These are phyloP conservation scores for Ophiostoma sp. DNA, from an alignment of 2,329 filamentous ascomycete species.

Conservation along the genomic window DNA sequence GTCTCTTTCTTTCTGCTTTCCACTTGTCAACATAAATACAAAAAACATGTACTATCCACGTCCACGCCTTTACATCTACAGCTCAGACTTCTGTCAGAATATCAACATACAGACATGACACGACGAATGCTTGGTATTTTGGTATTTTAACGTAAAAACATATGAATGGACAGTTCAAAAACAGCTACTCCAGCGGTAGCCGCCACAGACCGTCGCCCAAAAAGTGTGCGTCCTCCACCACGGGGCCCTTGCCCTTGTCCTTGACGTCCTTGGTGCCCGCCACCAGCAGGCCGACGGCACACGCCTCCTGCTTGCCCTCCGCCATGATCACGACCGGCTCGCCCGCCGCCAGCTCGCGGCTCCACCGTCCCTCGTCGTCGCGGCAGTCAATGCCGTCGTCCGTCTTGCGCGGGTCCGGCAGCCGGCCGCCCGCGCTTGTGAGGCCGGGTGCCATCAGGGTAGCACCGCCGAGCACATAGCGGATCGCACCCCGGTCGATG, in stretches of 20 bases:
- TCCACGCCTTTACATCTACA: not conserved
- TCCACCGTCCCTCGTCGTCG: constrained; percentile 52
- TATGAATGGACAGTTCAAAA: not conserved
- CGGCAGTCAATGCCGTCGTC: constrained; percentile 29
- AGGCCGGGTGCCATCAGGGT: constrained; percentile 94
- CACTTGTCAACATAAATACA: constrained; percentile 9
- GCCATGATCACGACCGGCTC: constrained; percentile 83
- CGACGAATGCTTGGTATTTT: constrained; percentile 2
- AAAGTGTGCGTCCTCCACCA: constrained; percentile 90
- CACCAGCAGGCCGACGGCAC: constrained; percentile 78
- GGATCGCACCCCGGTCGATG: constrained; percentile 92
- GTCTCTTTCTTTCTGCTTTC: constrained; percentile 12
- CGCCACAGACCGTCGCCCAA: constrained; percentile 92
- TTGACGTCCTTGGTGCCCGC: constrained; percentile 87
- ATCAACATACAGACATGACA: no score
- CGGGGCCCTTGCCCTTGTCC: constrained; percentile 87
- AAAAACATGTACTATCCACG: not conserved
- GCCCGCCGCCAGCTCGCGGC: constrained; percentile 67
- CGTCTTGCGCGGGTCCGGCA: constrained; percentile 53
- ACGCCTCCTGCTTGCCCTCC: constrained; percentile 89
- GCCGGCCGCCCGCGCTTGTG: constrained; percentile 72
- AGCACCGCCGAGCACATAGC: constrained; percentile 89
- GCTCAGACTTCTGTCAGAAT: no score
- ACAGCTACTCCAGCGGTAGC: constrained; percentile 45
- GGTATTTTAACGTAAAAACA: constrained; percentile 1